phyloP scores from a whole-genome alignment of 257 asterid species.

The Petunia axillaris region DNA sequence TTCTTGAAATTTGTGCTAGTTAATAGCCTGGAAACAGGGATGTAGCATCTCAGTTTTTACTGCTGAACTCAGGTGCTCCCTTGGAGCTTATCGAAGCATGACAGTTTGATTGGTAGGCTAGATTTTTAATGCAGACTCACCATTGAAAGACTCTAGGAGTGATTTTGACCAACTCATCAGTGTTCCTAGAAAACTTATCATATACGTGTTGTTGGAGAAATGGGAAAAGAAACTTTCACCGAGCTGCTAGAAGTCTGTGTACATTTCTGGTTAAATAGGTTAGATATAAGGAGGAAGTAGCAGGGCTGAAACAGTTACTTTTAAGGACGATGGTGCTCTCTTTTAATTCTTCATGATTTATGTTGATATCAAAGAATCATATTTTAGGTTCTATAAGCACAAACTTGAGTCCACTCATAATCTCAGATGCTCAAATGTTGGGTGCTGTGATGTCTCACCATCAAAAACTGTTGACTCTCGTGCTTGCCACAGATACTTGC shows the following conservation, averaged over 20 bases:
- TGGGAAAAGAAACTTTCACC: not conserved
- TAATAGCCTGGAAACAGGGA: not conserved
- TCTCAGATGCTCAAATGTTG: not conserved
- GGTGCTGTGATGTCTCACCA: not conserved
- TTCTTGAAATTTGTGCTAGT: not conserved
- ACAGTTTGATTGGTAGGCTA: not conserved
- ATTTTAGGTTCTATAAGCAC: not conserved
- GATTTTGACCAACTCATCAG: not conserved
- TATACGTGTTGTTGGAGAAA: not conserved
- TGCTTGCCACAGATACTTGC: not conserved
- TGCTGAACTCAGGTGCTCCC: constrained; percentile 3
- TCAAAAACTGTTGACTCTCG: not conserved
- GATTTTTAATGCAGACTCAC: not conserved
- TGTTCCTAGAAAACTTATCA: not conserved
- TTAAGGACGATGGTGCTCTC: not conserved
- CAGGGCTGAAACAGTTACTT: not conserved
- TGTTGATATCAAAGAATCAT: not conserved
- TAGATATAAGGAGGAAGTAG: not conserved
- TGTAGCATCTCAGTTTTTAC: not conserved
- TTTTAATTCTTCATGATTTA: not conserved
- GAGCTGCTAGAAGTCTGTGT: not conserved
- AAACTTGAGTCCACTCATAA: not conserved
- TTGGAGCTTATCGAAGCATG: not conserved
- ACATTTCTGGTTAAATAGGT: not conserved
- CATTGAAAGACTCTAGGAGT: not conserved